Percentiles rank a stretch among this genome's conserved stretches.
phyloP scores from a whole-genome alignment of 306 rosid species.

The Malus asiatica region DNA sequence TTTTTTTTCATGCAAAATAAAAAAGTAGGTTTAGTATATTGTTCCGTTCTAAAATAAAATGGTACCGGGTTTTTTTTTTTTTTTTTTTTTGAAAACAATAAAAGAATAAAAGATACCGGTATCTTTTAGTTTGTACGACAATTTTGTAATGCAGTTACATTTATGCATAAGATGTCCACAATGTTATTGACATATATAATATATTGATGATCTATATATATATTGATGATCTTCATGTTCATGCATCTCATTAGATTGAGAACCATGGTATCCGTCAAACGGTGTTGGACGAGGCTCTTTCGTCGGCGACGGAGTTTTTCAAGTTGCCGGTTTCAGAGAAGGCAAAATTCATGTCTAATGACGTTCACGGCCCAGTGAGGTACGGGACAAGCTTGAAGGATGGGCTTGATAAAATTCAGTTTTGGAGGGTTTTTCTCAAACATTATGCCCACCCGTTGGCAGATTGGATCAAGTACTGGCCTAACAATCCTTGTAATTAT shows the following conservation, averaged over 20 bases:
- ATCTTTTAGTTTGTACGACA: too few relatives aligned
- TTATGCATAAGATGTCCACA: too few relatives aligned
- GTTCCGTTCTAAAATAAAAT: too few relatives aligned
- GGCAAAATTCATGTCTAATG: slow-evolving; percentile 33
- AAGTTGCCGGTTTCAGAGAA: slow-evolving; percentile 34
- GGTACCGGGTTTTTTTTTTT: too few relatives aligned
- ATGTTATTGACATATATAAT: too few relatives aligned
- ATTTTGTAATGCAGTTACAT: too few relatives aligned
- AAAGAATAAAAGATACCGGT: too few relatives aligned
- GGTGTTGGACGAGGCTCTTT: slow-evolving; percentile 33
- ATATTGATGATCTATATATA: too few relatives aligned
- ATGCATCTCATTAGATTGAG: slow-evolving; percentile 21
- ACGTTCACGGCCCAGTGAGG: slow-evolving; percentile 43
- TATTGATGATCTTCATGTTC: background rate
- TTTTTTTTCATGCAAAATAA: too few relatives aligned
- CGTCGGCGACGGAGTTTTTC: slow-evolving; percentile 30
- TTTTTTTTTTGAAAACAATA: too few relatives aligned
- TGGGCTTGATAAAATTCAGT: slow-evolving; percentile 35
- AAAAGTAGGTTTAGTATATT: background rate
- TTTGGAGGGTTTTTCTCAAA: slow-evolving; percentile 54
- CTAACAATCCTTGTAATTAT: slow-evolving; percentile 35
- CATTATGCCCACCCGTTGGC: slow-evolving; percentile 50
- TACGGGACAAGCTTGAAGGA: slow-evolving; percentile 43
- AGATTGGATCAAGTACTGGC: slow-evolving; percentile 46
- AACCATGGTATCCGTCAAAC: slow-evolving; percentile 43